Evolutionary conservation across 441 rosid species (phyloP).

Genomic region (Monsonia emarginata): DNA sequence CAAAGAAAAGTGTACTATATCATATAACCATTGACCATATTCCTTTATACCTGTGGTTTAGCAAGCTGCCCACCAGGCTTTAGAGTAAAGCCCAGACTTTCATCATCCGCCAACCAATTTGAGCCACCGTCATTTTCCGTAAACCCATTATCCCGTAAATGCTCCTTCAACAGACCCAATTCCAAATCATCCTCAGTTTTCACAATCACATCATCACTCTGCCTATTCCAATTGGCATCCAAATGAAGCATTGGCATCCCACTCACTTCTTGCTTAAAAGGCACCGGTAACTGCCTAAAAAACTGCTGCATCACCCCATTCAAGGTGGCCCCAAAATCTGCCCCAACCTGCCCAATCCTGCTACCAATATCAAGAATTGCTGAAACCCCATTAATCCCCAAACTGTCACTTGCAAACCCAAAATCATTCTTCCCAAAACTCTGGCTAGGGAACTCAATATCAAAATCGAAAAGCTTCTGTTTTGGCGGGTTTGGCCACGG

Average conservation of each 20-base stretch:
- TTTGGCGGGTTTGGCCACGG: conserved; percentile 59
- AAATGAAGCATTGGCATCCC: conserved; percentile 17
- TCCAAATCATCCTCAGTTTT: conserved; percentile 22
- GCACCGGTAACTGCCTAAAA: conserved; percentile 54
- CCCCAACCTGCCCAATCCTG: conserved; percentile 74
- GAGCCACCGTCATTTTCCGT: conserved; percentile 26
- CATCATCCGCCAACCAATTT: conserved; percentile 32
- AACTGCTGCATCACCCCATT: conserved; percentile 75
- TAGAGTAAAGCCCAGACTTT: conserved; percentile 40
- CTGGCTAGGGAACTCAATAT: conserved; percentile 52
- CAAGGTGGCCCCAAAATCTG: conserved; percentile 62
- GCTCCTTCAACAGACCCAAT: conserved; percentile 37
- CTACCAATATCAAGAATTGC: conserved; percentile 64
- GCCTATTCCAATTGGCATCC: conserved; percentile 19
- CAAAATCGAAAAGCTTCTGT: conserved; percentile 57
- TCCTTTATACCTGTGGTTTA: conserved; percentile 50
- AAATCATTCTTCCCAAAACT: conserved; percentile 36
- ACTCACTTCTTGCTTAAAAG: conserved; percentile 45
- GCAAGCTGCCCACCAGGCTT: conserved; percentile 41
- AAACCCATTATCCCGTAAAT: conserved; percentile 33
- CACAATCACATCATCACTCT: conserved; percentile 24
- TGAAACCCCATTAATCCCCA: conserved; percentile 49
- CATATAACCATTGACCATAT: background rate
- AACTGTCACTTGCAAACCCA: conserved; percentile 28
- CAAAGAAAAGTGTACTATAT: background rate